Evolutionary conservation across 2,329 filamentous ascomycete species (phyloP), one percentile per base, ranked within the genome.

Genomic region (Drechslera avenae): DNA sequence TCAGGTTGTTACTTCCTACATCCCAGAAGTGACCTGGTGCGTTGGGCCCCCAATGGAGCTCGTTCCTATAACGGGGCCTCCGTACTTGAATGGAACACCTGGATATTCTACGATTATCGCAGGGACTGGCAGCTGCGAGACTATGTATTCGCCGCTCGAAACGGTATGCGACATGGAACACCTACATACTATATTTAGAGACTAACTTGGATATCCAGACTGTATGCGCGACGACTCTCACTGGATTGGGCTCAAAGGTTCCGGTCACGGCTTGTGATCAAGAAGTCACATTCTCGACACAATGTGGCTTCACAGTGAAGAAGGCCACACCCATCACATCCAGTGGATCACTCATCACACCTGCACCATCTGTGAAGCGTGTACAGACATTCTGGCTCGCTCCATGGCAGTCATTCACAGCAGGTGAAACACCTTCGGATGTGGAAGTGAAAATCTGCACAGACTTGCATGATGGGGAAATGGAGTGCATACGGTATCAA

Each of bases 251-350:
- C 1, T 69, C 71, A 5, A 72, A 71, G 36, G 68, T 77, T 49
- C 73, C 73, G 0, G 67, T 79, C 42, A 71, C 75, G 12, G 64
- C 72, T 5, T 79, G 77, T 54, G 64, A 66, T 18, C 75, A 79
- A 46, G 69, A 78, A 16, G 67, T 79, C 39, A 78, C 76, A 3
- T 79, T 78, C 56, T 78, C 76, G 2, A 78, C 70, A 41, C 70
- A 77, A 37, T 75, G 72, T 40, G 76, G 75, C n/a, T 76, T 72
- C 57, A 67, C 67, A 1, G 54, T 78, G n/a, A 69, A 71, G 5
- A 73, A 68, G 4, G 71, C 75, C 5, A 64, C 65, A 0, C 43
- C 49, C 1, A 50, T 54, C 4, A 60, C 50, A 4, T 46, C 19
- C 4, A 49, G 54, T 39, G 55, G 55, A 26, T 49, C 57, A 4